Evolutionary conservation across 2,329 filamentous ascomycete species (phyloP).

Genomic region (Neonectria neomacrospora): DNA sequence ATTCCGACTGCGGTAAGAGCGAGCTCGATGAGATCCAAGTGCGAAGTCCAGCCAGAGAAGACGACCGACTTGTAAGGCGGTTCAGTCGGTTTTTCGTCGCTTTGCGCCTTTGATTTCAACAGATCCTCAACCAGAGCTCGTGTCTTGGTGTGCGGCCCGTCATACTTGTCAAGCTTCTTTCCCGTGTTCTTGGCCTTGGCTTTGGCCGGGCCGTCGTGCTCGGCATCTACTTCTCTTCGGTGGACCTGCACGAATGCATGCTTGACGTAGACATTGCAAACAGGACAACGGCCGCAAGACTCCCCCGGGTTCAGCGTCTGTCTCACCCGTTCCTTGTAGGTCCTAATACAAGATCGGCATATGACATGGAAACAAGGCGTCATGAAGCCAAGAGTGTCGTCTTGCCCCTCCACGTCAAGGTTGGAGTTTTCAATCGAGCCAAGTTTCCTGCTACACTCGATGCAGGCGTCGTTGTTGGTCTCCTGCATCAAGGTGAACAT

Average conservation of each 20-base stretch:
- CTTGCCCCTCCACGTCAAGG: conserved; percentile 67
- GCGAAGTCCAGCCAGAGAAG: conserved; percentile 95
- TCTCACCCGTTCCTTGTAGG: conserved; percentile 65
- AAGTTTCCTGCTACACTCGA: conserved; percentile 74
- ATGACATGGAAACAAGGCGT: conserved; percentile 89
- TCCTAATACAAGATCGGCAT: conserved; percentile 77
- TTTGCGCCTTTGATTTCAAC: conserved; percentile 70
- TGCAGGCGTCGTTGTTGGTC: conserved; percentile 79
- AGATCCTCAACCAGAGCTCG: conserved; percentile 82
- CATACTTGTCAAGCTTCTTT: conserved; percentile 76
- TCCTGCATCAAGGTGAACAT: conserved; percentile 87
- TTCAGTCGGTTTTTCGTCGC: conserved; percentile 68
- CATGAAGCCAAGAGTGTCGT: conserved; percentile 79
- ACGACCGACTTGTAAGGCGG: conserved; percentile 91
- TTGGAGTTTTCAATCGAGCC: conserved; percentile 65
- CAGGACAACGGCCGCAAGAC: conserved; percentile 68
- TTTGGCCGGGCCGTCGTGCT: conserved; percentile 64
- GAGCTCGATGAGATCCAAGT: conserved; percentile 90
- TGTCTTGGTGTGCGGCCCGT: conserved; percentile 92
- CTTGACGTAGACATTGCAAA: conserved; percentile 73
- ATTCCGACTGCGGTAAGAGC: conserved; percentile 77
- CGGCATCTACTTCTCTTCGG: conserved; percentile 66
- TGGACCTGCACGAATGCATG: conserved; percentile 76
- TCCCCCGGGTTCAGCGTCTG: conserved; percentile 51
- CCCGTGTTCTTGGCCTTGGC: conserved; percentile 49